These are phyloP conservation scores for Tolypocladium album DNA, from an alignment of 2,329 filamentous ascomycete species.

Conservation along the genomic window DNA sequence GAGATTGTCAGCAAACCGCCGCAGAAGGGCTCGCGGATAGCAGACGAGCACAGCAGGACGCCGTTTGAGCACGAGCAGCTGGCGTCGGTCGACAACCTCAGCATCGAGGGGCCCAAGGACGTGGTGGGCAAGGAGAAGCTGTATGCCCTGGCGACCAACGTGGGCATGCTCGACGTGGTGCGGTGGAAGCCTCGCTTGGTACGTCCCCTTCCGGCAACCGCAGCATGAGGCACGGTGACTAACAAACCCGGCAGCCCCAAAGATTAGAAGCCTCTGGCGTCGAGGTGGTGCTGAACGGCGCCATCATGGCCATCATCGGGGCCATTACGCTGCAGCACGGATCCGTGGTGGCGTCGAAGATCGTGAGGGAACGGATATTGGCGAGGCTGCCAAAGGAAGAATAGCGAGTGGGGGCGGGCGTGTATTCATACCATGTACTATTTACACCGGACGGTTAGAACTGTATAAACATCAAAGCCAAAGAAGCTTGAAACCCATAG, in stretches of 20 bases:
- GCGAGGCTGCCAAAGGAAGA: conserved; percentile 14
- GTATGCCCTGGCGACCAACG: conserved; percentile 53
- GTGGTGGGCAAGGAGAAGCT: conserved; percentile 57
- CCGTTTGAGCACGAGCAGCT: conserved; percentile 64
- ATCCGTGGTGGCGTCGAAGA: conserved; percentile 60
- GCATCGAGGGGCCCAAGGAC: conserved; percentile 44
- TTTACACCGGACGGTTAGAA: conserved; percentile 7
- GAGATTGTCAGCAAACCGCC: conserved; percentile 23
- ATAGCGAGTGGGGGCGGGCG: background rate
- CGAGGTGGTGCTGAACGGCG: conserved; percentile 62
- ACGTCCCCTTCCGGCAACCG: conserved; percentile 26
- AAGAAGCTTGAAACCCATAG: background rate
- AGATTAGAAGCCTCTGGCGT: conserved; percentile 64
- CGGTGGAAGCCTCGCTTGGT: conserved; percentile 85
- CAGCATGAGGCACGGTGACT: background rate
- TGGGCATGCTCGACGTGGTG: conserved; percentile 64
- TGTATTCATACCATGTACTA: conserved; percentile 11
- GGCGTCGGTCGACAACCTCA: conserved; percentile 63
- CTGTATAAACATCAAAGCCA: conserved; percentile 7
- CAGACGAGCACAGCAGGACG: conserved; percentile 43
- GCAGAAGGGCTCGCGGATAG: conserved; percentile 9
- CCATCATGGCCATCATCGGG: conserved; percentile 77
- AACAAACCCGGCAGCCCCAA: conserved; percentile 33
- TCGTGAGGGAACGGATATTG: conserved; percentile 70
- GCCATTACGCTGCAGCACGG: conserved; percentile 85